phyloP scores from a whole-genome alignment of 202 grass and related monocot genomes.

The Schoenoplectus triqueter region DNA sequence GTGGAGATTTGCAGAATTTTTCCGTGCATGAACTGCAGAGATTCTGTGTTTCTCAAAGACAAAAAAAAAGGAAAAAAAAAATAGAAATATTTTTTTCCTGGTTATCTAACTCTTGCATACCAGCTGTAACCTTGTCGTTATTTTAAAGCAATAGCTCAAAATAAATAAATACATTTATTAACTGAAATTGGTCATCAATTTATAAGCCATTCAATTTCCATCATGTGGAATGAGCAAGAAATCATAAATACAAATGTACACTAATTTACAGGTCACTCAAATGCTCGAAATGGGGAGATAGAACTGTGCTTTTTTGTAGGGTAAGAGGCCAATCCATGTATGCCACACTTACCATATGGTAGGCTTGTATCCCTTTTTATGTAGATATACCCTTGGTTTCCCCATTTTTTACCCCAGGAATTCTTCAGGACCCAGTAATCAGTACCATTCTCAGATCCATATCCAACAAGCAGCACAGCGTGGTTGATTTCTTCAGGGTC shows the following conservation, averaged over 20 bases:
- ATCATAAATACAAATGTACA: constrained; percentile 21
- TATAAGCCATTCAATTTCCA: not conserved
- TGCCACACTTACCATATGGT: constrained; percentile 38
- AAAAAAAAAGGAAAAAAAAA: too few relatives aligned
- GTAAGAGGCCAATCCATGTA: constrained; percentile 30
- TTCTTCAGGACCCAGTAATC: constrained; percentile 52
- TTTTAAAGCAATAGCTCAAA: not conserved
- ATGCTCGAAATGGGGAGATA: not conserved
- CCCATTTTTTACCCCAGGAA: constrained; percentile 46
- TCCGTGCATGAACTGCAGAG: too few relatives aligned
- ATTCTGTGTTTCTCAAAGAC: too few relatives aligned
- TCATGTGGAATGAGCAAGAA: not conserved
- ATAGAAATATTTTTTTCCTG: not conserved
- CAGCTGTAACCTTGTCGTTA: not conserved
- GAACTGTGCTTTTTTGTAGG: not conserved
- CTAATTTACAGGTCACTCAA: constrained; percentile 27
- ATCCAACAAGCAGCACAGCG: constrained; percentile 38
- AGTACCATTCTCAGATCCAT: constrained; percentile 26
- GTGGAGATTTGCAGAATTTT: not conserved
- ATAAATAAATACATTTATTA: not conserved
- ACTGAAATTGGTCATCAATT: not conserved
- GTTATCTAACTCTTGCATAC: not conserved
- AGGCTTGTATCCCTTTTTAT: constrained; percentile 29
- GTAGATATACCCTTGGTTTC: constrained; percentile 41
- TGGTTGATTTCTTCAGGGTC: constrained; percentile 39